Evolutionary conservation across 2,329 filamentous ascomycete species (phyloP), one percentile per base, ranked within the genome.

Genomic region (Cladophialophora immunda): DNA sequence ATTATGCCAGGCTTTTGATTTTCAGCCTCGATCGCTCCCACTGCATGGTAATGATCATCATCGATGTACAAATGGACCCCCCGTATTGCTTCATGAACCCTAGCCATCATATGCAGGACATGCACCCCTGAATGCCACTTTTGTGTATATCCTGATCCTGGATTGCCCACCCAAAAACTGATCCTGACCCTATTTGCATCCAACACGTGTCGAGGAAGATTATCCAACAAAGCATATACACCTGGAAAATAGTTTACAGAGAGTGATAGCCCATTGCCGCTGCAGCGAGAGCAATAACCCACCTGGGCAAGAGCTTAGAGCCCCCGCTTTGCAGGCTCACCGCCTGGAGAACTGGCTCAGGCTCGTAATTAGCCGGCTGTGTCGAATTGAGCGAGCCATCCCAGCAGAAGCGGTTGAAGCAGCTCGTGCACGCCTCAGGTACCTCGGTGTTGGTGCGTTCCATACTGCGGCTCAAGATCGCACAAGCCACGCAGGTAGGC

Each of bases 401-500:
- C 95, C 95, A 99, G 85, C 95, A 99, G 81, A 97, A 97, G 22
- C 82, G 79, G 13, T 82, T 72, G 78, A 97, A 98, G 81, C 95
- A 99, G 58, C 84, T 75, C 52, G 80, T 83, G 81, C 95, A 99
- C 9, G 87, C 87, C 0, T 85, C 83, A 0, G 94, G 94, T 1
- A 94, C 84, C 0, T 81, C 69, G 0, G 90, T 90, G 19, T 84
- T 83, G 0, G 92, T 94, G 58, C 92, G 86, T 68, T 88, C 83
- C 71, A 95, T 86, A 72, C 90, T 93, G 68, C 94, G 87, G 61
- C 86, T 87, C 17, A 98, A 84, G 45, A 97, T 89, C 4, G 94
- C 95, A 79, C 95, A 99, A 25, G 90, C 93, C 4, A 97, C 90
- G 73, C 94, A 99, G 1, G 88, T 84, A 0, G 90, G 84, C 94